Base-by-base conservation (phyloP, 305 asterid species). In the Salvia sclarea region DNA sequence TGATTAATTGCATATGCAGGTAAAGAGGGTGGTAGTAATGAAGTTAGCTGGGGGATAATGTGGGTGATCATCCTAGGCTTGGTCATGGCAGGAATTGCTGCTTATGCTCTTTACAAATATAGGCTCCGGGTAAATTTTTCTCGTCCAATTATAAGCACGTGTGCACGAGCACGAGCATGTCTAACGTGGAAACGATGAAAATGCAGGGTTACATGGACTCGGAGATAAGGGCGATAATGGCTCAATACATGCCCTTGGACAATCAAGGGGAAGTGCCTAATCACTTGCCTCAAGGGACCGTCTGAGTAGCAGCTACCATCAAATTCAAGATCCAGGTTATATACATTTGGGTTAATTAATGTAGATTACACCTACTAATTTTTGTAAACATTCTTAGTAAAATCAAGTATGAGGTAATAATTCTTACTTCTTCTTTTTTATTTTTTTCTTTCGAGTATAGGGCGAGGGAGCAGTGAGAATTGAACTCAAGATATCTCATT, bases 171-270 rank as follows among this genome's bases (percentile, higher is more conserved):
- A 41, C 8, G 9, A 24, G 11, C 37, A 12, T 12, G n/a, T 10
- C 0, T 6, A 24, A 24, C 5, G 17, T 22, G 4, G 10, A 12
- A 24, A 30, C 5, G 35, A 30, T 30, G 10, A 7, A 14, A 45
- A 50, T 28, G 85, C 80, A 84, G 92, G 81, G 92, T 37, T 92
- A 92, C 81, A 92, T 92, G 98, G 98, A 92, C 75, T 89, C 96
- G 0, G 98, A 92, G 84, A 92, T 92, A 16, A 77, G 98, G 48
- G 98, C 98, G 0, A 92, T 92, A 80, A 92, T 92, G 98, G 98
- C 98, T 3, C 96, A 91, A 69, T 91, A 91, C 75, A 91, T 91
- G 96, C 97, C 97, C 3, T 75, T 91, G 88, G 97, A 91, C 76
- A 87, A 85, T 77, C 92, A 86, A 78, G 92, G 84, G 49, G 91